phyloP scores from a whole-genome alignment of 2,329 filamentous ascomycete species.

The Cercospora citrullina region DNA sequence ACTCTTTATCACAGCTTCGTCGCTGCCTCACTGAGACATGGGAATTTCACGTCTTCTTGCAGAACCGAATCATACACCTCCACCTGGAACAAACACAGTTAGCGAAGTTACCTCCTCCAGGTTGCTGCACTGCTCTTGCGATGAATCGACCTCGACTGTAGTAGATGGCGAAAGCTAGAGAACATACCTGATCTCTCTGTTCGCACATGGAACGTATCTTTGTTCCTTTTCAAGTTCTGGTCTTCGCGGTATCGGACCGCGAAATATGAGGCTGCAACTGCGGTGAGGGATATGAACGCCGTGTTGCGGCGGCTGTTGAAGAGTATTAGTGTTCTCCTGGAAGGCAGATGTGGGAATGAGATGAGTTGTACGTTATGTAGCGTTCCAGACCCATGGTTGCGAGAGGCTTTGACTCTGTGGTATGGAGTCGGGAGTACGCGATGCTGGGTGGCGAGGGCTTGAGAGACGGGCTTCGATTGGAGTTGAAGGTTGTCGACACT shows the following conservation, averaged over 20 bases:
- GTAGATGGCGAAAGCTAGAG: too few species aligned
- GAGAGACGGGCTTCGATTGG: not conserved
- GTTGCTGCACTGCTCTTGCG: not conserved
- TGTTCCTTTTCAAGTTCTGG: conserved; percentile 16
- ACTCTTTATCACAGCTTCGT: not conserved
- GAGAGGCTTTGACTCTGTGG: not conserved
- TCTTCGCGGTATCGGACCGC: conserved; percentile 11
- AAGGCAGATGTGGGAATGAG: not conserved
- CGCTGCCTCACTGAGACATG: not conserved
- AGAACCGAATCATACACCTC: not conserved
- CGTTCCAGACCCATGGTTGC: conserved; percentile 15
- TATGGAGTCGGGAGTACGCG: not conserved
- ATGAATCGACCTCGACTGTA: not conserved
- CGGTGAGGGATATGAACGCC: conserved; percentile 11
- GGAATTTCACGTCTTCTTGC: not conserved
- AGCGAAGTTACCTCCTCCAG: not conserved
- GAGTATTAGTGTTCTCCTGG: not conserved
- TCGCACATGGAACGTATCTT: conserved; percentile 18
- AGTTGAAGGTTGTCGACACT: not conserved
- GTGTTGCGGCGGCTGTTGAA: conserved; percentile 13
- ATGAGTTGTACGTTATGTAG: conserved; percentile 12
- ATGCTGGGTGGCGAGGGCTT: not conserved
- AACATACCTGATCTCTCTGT: conserved; percentile 18
- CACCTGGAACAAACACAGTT: not conserved
- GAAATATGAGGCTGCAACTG: conserved; percentile 14